These are phyloP conservation scores for Podosphaera aphanis DNA, from an alignment of 2,329 filamentous ascomycete species.

Conservation along the genomic window DNA sequence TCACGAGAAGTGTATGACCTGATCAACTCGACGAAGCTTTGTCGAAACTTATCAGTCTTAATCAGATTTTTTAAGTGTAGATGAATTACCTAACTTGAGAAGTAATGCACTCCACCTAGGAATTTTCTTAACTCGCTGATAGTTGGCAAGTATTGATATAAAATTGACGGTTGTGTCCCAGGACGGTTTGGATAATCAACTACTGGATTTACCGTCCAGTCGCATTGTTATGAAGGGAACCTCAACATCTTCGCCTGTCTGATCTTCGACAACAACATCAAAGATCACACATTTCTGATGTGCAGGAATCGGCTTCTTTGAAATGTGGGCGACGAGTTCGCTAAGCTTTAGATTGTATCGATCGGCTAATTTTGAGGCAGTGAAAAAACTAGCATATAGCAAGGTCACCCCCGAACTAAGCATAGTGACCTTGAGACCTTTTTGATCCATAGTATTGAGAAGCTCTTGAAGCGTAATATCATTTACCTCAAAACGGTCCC, in stretches of 20 bases:
- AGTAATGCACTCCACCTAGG: too few species aligned
- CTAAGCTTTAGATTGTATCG: conserved; percentile 65
- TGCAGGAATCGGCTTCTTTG: conserved; percentile 71
- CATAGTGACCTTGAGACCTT: conserved; percentile 71
- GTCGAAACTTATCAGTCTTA: too few species aligned
- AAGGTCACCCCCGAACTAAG: conserved; percentile 92
- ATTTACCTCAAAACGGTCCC: conserved; percentile 85
- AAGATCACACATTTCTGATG: conserved; percentile 95
- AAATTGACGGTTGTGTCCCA: too few species aligned
- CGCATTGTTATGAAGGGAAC: conserved; percentile 91
- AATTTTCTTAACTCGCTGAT: too few species aligned
- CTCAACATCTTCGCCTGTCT: conserved; percentile 79
- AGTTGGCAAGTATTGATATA: too few species aligned
- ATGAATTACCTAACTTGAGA: too few species aligned
- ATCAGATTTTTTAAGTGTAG: too few species aligned
- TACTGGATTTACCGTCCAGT: conserved; percentile 8
- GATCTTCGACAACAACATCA: conserved; percentile 80
- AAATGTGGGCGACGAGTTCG: conserved; percentile 66
- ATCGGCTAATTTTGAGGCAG: conserved; percentile 53
- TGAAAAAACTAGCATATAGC: conserved; percentile 84
- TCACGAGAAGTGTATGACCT: too few species aligned
- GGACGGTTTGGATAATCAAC: conserved; percentile 19
- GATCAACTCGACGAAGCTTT: too few species aligned
- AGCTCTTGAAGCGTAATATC: conserved; percentile 72
- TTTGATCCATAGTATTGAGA: conserved; percentile 55